These are phyloP conservation scores for Colletotrichum orbiculare DNA, from an alignment of 2,329 filamentous ascomycete genomes.

Conservation along the genomic window DNA sequence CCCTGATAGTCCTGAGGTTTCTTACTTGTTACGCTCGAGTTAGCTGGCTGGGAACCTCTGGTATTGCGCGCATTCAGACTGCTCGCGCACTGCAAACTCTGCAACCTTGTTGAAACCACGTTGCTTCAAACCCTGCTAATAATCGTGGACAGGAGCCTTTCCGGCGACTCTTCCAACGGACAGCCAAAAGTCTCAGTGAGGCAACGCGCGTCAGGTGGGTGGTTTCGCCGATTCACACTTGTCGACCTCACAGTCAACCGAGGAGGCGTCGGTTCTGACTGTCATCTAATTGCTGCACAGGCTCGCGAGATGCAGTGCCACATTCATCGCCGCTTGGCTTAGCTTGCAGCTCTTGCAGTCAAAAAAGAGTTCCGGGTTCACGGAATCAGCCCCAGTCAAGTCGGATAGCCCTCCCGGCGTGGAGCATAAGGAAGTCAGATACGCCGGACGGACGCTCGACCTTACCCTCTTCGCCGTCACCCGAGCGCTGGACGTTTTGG, in stretches of 20 bases:
- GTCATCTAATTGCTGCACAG: slow-evolving; percentile 46
- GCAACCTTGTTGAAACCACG: no score
- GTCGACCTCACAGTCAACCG: neutral
- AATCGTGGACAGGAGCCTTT: slow-evolving; percentile 37
- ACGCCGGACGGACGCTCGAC: slow-evolving; percentile 81
- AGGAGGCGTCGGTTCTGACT: slow-evolving; percentile 36
- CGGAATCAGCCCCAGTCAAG: slow-evolving; percentile 50
- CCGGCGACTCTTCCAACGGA: slow-evolving; percentile 40
- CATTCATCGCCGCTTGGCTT: slow-evolving; percentile 68
- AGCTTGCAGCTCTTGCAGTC: slow-evolving; percentile 68
- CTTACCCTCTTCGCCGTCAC: slow-evolving; percentile 82
- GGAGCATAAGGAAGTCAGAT: slow-evolving; percentile 43
- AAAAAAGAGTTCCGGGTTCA: slow-evolving; percentile 58
- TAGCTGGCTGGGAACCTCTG: no score
- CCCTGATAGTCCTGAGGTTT: no score
- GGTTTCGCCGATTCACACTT: neutral
- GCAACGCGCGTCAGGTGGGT: slow-evolving; percentile 39
- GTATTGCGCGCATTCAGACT: no score
- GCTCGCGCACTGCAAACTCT: no score
- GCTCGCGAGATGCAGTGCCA: slow-evolving; percentile 66
- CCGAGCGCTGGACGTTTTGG: slow-evolving; percentile 77
- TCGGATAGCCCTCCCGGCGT: slow-evolving; percentile 41
- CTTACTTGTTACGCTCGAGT: no score
- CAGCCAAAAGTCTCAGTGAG: slow-evolving; percentile 39
- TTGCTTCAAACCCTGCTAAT: neutral